Percentiles rank a stretch among this genome's conserved stretches.
Evolutionary conservation across 164 flowering plant genomes (phyloP).

Genomic region (grape (Vitis vinifera)): DNA sequence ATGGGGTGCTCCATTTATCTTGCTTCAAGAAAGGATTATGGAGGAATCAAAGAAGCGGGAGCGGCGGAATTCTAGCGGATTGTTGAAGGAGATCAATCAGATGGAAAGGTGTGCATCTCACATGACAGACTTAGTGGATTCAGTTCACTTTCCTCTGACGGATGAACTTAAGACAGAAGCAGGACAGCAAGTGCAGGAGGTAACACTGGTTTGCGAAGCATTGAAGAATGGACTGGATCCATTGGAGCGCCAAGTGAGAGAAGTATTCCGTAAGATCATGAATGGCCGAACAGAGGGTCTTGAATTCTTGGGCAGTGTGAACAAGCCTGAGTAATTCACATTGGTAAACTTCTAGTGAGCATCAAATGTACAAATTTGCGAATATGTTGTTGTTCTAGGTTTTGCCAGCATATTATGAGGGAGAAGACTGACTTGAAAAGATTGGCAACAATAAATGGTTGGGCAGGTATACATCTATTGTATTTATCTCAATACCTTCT

Average conservation of each 20-base stretch:
- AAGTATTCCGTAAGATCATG: conserved; percentile 46
- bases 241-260: conserved; percentile 46
- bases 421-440: background rate
- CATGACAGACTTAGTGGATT: conserved; percentile 41
- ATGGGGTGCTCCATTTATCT: conserved; percentile 37
- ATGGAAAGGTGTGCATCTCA: conserved; percentile 33
- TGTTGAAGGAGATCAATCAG: conserved; percentile 46
- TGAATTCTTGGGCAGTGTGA: conserved; percentile 29
- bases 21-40: conserved; percentile 37
- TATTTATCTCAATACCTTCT: conserved; percentile 2
- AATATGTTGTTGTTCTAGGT: conserved; percentile 5
- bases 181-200: conserved; percentile 25
- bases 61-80: conserved; percentile 33
- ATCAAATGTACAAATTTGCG: conserved; percentile 13
- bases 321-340: conserved; percentile 8
- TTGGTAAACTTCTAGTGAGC: conserved; percentile 3
- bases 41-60: conserved; percentile 52
- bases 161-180: conserved; percentile 39
- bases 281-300: conserved; percentile 45
- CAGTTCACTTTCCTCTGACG: conserved; percentile 39
- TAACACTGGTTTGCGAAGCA: conserved; percentile 28
- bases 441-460: background rate
- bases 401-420: background rate
- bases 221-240: conserved; percentile 42
- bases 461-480: background rate